Evolutionary conservation across 768 basidiomycete species (phyloP).

Genomic region (Rhizopogon roseolus): DNA sequence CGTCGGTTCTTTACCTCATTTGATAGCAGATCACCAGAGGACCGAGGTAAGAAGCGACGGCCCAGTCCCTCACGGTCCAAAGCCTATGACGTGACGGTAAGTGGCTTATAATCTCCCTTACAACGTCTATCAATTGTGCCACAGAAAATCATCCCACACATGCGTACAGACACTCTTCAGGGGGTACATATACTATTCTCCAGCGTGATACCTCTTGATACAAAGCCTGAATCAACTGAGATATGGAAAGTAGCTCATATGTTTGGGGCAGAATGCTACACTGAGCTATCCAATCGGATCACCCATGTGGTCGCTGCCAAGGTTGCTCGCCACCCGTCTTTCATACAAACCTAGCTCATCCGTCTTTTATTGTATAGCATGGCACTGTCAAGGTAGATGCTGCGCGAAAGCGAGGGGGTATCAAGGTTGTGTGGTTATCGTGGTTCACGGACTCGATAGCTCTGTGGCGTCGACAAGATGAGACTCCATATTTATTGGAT

Average conservation of each 20-base stretch:
- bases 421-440: constrained; percentile 80
- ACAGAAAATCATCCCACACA: constrained; percentile 79
- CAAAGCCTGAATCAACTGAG: constrained; percentile 71
- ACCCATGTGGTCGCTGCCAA: constrained; percentile 94
- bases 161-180: constrained; percentile 72
- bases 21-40: constrained; percentile 34
- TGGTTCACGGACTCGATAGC: constrained; percentile 92
- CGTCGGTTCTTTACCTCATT: constrained; percentile 68
- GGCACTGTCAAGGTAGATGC: constrained; percentile 90
- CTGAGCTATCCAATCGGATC: constrained; percentile 56
- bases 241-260: constrained; percentile 82
- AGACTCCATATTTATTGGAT: constrained; percentile 71
- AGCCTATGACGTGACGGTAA: constrained; percentile 74
- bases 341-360: constrained; percentile 4
- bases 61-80: constrained; percentile 23
- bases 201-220: constrained; percentile 90
- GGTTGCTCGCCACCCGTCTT: constrained; percentile 34
- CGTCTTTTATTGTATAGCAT: constrained; percentile 39
- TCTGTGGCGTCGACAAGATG: constrained; percentile 82
- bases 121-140: background rate
- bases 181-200: constrained; percentile 88
- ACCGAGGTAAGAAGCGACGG: constrained; percentile 24
- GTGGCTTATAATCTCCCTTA: constrained; percentile 16
- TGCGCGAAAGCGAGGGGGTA: constrained; percentile 69
- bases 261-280: constrained; percentile 83